Evolutionary conservation across 352 stramenopile species (phyloP), one percentile per base, ranked within the genome.

Genomic region (Phytophthora constricta): DNA sequence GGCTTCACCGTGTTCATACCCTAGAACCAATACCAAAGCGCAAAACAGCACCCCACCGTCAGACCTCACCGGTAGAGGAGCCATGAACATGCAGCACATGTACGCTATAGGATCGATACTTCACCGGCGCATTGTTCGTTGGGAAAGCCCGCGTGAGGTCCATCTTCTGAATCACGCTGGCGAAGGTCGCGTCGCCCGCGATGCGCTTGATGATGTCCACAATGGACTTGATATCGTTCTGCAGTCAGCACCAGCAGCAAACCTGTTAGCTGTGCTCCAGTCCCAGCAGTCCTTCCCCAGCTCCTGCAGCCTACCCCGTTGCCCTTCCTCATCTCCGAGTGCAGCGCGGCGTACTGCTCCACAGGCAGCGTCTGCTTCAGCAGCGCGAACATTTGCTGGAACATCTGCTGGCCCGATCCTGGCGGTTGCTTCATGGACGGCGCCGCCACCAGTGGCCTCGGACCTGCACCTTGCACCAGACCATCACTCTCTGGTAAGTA

Each of bases 161-260:
- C 70, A 96, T 90, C 55, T 93, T 90, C 72, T 96, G 88, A 49
- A 91, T 92, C 13, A 96, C 74, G 17, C 70, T 90, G 5, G 82
- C 83, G 58, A 94, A 93, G 53, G 93, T 94, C 1, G 86, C 76
- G 58, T 94, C 86, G 47, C 88, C 88, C 0, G 84, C 80, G 56
- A 91, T 91, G 14, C 86, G 82, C 76, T 96, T 96, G 76, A 96
- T 92, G 57, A 93, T 93, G 43, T 96, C 88, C 39, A 94, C 80
- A 58, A 96, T 93, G 0, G 85, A 89, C 59, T 94, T 96, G 65
- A 94, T 90, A 58, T 96, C 86, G 17, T 93, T 94, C 83, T 92
- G 58, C 41, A 20, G n/a, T 9, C 17, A 23, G 14, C 41, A 23
- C 10, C 41, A 47, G n/a, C 9, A 22, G 25, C 23, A 7, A 27